A percentile compares a stretch with the other conserved stretches of the same genome.
phyloP scores from a whole-genome alignment of 495 filamentous ascomycete genomes.

The Cercophora samala region DNA sequence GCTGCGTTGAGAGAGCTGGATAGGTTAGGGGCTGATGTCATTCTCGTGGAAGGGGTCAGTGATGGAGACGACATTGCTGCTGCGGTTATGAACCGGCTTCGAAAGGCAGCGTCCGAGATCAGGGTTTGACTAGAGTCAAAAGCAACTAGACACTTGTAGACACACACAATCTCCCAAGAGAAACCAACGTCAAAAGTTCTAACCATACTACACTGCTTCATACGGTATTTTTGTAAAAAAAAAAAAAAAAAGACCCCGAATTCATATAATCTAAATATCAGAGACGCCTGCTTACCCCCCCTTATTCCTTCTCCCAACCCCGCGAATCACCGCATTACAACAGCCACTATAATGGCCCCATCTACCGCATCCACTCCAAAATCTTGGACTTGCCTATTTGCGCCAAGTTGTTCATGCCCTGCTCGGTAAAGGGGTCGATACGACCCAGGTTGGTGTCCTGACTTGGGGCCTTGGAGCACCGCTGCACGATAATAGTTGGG shows the following conservation, averaged over 20 bases:
- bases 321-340: conserved; percentile 8
- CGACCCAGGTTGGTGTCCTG: conserved; percentile 88
- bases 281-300: neutral
- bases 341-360: conserved; percentile 42
- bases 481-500: conserved; percentile 82
- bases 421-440: conserved; percentile 86
- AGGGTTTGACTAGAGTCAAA: conserved; percentile 34
- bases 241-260: neutral
- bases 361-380: conserved; percentile 85
- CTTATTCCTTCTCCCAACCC: neutral
- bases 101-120: conserved; percentile 75
- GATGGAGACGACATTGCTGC: conserved; percentile 83
- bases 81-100: conserved; percentile 91
- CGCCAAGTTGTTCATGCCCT: conserved; percentile 91
- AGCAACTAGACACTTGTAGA: conserved; percentile 6
- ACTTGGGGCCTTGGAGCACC: conserved; percentile 87
- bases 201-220: conserved; percentile 4
- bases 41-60: conserved; percentile 85
- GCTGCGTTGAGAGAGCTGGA: conserved; percentile 84
- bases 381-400: conserved; percentile 92
- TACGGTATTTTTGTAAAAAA: neutral
- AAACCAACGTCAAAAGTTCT: conserved; percentile 4
- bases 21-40: conserved; percentile 70
- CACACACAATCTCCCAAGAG: conserved; percentile 26
- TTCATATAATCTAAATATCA: conserved; percentile 6